phyloP scores from a whole-genome alignment of 2,329 filamentous ascomycete species.

The Colletotrichum sp. region DNA sequence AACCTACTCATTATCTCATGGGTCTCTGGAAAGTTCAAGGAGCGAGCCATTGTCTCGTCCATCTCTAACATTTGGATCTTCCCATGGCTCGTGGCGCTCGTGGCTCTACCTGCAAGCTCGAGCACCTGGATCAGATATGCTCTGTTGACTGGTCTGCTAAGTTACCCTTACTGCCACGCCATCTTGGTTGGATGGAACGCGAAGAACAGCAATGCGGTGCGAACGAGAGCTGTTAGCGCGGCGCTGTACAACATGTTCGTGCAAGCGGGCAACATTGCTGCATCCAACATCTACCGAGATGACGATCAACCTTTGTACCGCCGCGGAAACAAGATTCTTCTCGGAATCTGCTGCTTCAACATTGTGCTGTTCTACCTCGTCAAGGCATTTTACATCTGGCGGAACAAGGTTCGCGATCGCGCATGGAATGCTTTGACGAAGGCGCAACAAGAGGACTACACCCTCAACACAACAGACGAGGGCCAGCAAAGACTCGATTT shows the following conservation, averaged over 20 bases:
- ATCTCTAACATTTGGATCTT: conserved; percentile 55
- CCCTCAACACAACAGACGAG: conserved; percentile 54
- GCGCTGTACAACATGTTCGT: conserved; percentile 55
- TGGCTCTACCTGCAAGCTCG: conserved; percentile 39
- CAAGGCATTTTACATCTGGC: conserved; percentile 53
- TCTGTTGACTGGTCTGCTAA: conserved; percentile 40
- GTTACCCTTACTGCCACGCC: conserved; percentile 55
- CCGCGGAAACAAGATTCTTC: conserved; percentile 53
- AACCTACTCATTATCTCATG: conserved; percentile 52
- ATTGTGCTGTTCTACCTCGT: conserved; percentile 48
- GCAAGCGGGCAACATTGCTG: conserved; percentile 47
- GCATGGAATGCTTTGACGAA: conserved; percentile 48
- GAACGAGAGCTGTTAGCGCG: conserved; percentile 50
- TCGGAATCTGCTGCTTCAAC: conserved; percentile 53
- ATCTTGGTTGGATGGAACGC: conserved; percentile 53
- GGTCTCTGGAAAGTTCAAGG: conserved; percentile 47
- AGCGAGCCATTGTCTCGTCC: conserved; percentile 50
- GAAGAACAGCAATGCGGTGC: conserved; percentile 52
- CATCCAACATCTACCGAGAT: conserved; percentile 57
- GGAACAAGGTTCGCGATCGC: conserved; percentile 47
- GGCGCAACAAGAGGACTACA: conserved; percentile 52
- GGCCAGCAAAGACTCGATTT: conserved; percentile 62
- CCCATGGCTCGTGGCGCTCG: conserved; percentile 50
- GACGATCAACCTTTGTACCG: conserved; percentile 60
- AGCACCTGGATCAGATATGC: conserved; percentile 49